Conservation (phyloP, 192 early-diverging fungal species). For the Entomortierella chlamydospora region DNA sequence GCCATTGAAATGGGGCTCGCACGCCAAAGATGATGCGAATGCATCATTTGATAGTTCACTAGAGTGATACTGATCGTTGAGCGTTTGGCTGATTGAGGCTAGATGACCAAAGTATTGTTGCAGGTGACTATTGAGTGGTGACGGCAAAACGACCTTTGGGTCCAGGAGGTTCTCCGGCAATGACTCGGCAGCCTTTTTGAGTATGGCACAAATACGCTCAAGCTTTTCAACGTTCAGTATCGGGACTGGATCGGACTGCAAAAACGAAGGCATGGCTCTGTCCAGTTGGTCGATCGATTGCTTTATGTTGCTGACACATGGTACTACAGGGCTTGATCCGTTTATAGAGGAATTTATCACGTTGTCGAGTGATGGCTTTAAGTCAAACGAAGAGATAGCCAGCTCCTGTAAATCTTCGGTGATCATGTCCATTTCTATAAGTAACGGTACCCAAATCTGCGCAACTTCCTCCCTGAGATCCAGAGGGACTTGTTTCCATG, state of each 20-base stretch:
- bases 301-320: constrained; percentile 73
- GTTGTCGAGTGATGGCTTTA: constrained; percentile 15
- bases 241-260: constrained; percentile 8
- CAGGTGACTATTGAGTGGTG: constrained; percentile 14
- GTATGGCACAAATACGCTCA: constrained; percentile 18
- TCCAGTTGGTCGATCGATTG: constrained; percentile 62
- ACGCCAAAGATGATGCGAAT: constrained; percentile 54
- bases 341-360: constrained; percentile 25
- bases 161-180: background rate
- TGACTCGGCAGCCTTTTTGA: constrained; percentile 13
- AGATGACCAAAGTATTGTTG: constrained; percentile 56
- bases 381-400: constrained; percentile 30
- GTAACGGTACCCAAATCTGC: constrained; percentile 69
- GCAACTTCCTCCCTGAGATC: constrained; percentile 61
- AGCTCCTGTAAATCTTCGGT: constrained; percentile 56
- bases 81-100: constrained; percentile 43
- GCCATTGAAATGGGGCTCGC: constrained; percentile 54
- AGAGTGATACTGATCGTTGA: constrained; percentile 37
- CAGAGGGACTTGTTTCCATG: constrained; percentile 72
- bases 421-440: constrained; percentile 65
- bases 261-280: constrained; percentile 50
- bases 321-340: constrained; percentile 47
- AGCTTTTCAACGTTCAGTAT: constrained; percentile 34
- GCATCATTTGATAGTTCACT: constrained; percentile 46
- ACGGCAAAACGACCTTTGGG: background rate